Conservation (phyloP, 1,284 basidiomycete species). For the Boletellus deceptivus region DNA sequence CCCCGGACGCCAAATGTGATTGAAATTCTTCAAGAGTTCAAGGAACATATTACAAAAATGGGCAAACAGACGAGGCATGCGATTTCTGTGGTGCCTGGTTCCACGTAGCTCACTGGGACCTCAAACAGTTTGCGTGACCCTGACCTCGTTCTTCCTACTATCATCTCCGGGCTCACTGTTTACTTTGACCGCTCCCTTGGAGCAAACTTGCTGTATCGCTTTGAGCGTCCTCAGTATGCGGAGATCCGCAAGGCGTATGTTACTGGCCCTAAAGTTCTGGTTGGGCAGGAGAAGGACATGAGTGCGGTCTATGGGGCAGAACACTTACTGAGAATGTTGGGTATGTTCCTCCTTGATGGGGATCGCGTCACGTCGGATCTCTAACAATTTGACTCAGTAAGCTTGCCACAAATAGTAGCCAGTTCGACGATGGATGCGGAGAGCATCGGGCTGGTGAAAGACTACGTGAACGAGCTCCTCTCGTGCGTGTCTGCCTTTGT, state of each 20-base stretch:
- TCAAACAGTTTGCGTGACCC: slow-evolving; percentile 63
- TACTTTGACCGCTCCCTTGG: slow-evolving; percentile 95
- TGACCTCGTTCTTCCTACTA: slow-evolving; percentile 66
- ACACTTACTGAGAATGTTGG: slow-evolving; percentile 89
- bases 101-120: background rate
- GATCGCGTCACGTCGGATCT: background rate
- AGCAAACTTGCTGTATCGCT: slow-evolving; percentile 89
- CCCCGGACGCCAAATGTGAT: slow-evolving; percentile 83
- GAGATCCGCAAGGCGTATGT: slow-evolving; percentile 77
- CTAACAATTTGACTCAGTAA: slow-evolving; percentile 44
- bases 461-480: slow-evolving; percentile 89
- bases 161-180: slow-evolving; percentile 84
- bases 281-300: slow-evolving; percentile 81
- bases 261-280: slow-evolving; percentile 64
- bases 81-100: background rate
- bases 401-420: slow-evolving; percentile 79
- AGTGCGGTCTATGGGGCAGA: slow-evolving; percentile 93
- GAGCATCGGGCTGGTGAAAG: slow-evolving; percentile 77
- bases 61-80: slow-evolving; percentile 52
- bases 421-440: slow-evolving; percentile 91
- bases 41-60: slow-evolving; percentile 53
- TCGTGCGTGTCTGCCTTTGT: slow-evolving; percentile 51
- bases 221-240: slow-evolving; percentile 91
- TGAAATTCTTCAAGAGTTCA: slow-evolving; percentile 79
- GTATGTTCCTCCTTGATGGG: slow-evolving; percentile 46